Evolutionary conservation across 108 stramenopile species (phyloP), one percentile per base, ranked within the genome.

Genomic region (Chaetoceros tenuissimus): DNA sequence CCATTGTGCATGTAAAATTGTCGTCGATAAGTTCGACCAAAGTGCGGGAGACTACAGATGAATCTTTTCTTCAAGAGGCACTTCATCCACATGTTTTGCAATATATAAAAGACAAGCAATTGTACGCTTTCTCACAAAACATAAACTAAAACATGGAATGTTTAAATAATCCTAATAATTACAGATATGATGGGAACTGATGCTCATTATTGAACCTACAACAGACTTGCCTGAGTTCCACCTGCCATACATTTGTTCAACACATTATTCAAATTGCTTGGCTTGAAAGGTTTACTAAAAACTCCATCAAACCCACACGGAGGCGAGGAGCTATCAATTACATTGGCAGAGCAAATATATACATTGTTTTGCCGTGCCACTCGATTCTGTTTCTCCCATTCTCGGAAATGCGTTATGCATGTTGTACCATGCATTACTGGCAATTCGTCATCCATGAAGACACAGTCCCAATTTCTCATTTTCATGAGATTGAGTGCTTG

Each of bases 121-220:
- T 91, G 62, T 91, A 87, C 59, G 71, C 75, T 16, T 84, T 84
- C n/a, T n/a, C n/a, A n/a, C n/a, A n/a, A n/a, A n/a, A n/a, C n/a
- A n/a, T n/a, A n/a, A n/a, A n/a, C n/a, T n/a, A n/a, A n/a, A n/a
- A n/a, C n/a, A n/a, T n/a, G n/a, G n/a, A n/a, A n/a, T n/a, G n/a
- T n/a, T n/a, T n/a, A n/a, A n/a, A n/a, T n/a, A n/a, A n/a, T n/a
- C n/a, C n/a, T n/a, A n/a, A n/a, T n/a, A n/a, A n/a, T n/a, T n/a
- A n/a, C n/a, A n/a, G n/a, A n/a, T n/a, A n/a, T n/a, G n/a, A n/a
- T n/a, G n/a, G n/a, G n/a, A n/a, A n/a, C n/a, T n/a, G n/a, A n/a
- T n/a, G n/a, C n/a, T n/a, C n/a, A n/a, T n/a, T n/a, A n/a, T n/a
- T n/a, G n/a, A n/a, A n/a, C n/a, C n/a, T n/a, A n/a, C n/a, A n/a